phyloP scores from a whole-genome alignment of 2,329 filamentous ascomycete genomes.

The Bisporella sp. region DNA sequence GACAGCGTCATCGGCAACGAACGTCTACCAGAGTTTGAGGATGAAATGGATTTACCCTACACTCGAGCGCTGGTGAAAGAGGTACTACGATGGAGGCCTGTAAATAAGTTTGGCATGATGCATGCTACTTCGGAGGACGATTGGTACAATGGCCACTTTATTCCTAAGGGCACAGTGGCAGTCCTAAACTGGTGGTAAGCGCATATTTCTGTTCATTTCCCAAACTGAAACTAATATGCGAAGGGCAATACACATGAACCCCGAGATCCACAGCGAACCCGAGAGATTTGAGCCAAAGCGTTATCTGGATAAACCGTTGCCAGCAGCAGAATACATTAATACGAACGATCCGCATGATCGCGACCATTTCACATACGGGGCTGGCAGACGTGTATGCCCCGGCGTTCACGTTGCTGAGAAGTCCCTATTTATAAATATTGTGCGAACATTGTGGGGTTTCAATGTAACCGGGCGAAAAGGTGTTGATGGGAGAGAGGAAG shows the following conservation, averaged over 20 bases:
- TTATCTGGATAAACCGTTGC: no score
- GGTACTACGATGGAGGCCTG: conserved; percentile 34
- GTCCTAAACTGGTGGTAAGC: conserved; percentile 32
- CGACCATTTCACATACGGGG: conserved; percentile 28
- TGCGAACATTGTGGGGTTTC: conserved; percentile 7
- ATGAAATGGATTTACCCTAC: conserved; percentile 36
- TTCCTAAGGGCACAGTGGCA: conserved; percentile 35
- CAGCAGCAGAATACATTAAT: no score
- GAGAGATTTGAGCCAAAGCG: no score
- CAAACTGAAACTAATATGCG: no score
- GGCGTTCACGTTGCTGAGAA: conserved; percentile 37
- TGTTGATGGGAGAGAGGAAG: no score
- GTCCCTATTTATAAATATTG: neutral
- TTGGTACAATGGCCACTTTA: conserved; percentile 30
- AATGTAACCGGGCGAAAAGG: neutral
- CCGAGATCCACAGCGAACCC: no score
- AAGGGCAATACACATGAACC: no score
- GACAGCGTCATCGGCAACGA: no score
- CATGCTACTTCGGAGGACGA: conserved; percentile 1
- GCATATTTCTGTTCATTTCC: conserved; percentile 21
- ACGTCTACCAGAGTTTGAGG: conserved; percentile 33
- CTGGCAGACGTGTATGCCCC: conserved; percentile 43
- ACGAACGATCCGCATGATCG: conserved; percentile 21
- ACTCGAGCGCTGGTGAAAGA: conserved; percentile 39
- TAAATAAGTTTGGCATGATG: conserved; percentile 1